Evolutionary conservation across 352 stramenopile species (phyloP), one percentile per base, ranked within the genome.

Genomic region (Globisporangium viniferum): DNA sequence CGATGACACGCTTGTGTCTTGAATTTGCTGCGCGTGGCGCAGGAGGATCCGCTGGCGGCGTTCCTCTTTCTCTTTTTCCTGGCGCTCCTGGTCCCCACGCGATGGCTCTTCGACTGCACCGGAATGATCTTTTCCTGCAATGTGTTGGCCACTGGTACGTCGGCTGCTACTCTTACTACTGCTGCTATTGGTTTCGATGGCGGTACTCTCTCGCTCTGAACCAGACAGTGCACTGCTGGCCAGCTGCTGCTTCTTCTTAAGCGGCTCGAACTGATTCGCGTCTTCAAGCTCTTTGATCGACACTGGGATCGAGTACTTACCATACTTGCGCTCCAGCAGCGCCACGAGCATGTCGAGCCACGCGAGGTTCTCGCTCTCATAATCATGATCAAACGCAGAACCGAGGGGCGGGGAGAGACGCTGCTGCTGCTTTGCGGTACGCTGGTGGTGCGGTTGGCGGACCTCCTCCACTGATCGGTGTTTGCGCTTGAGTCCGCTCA

Each of bases 311-410:
- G 73, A 65, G 29, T 75, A 59, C 12, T 62, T 66, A 2, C 67
- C 60, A 72, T 93, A 93, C 69, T 82, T 84, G 66, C 76, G 86
- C 70, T 91, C 82, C 24, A 93, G 66, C 12, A 95, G 69, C 3
- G 81, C 80, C 15, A 92, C 70, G 59, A 92, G 81, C 87, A 95
- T 95, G 65, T 95, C 87, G 68, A 92, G 87, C 87, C 87, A 95
- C 55, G 87, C 87, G 31, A 89, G 65, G 68, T 93, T 95, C 62
- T 91, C 83, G 24, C 77, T 73, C 57, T 80, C 71, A 29, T 73
- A 57, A 2, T 49, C 62, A 29, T 56, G 15, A 24, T 77, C 63
- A 8, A 64, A 68, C 15, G 56, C 61, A 0, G 46, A 44, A 0
- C 20, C 36, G 18, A 33, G 24, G 56, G 51, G 51, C 24, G 12